Percentiles rank a stretch among this genome's conserved stretches.
These are phyloP conservation scores for Mycena chlorophos DNA, from an alignment of 768 basidiomycete genomes.

Conservation along the genomic window DNA sequence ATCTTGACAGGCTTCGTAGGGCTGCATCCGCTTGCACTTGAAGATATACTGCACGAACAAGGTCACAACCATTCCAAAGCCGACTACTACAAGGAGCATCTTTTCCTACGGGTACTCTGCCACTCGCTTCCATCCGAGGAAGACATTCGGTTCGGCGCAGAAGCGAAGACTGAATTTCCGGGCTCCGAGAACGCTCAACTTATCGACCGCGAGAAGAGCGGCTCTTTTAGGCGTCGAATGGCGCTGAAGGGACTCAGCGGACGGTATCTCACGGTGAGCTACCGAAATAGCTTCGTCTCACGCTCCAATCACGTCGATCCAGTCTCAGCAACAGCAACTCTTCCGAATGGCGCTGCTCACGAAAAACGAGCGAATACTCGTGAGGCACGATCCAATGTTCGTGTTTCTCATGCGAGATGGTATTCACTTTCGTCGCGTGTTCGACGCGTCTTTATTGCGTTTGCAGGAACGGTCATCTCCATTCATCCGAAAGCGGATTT, in stretches of 20 bases:
- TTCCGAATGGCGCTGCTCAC: conserved; percentile 39
- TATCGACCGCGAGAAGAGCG: background rate
- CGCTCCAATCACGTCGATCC: background rate
- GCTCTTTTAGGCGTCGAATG: too few relatives aligned
- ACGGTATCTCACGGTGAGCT: conserved; percentile 11
- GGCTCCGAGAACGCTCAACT: background rate
- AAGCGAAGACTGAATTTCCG: conserved; percentile 3
- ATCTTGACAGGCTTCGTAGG: too few relatives aligned
- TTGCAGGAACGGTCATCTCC: conserved; percentile 62
- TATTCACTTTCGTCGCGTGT: conserved; percentile 22
- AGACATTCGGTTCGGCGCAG: background rate
- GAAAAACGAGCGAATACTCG: conserved; percentile 57
- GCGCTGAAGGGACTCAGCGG: conserved; percentile 9
- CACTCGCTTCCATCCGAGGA: conserved; percentile 15
- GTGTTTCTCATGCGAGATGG: conserved; percentile 71
- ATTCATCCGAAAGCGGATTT: conserved; percentile 49
- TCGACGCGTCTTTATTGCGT: background rate
- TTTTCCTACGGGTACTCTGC: conserved; percentile 15
- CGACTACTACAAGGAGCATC: conserved; percentile 23
- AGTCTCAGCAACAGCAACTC: conserved; percentile 21
- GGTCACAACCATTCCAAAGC: conserved; percentile 27
- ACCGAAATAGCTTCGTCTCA: background rate
- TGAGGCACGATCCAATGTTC: conserved; percentile 58
- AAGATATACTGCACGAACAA: conserved; percentile 43
- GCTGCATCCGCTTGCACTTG: conserved; percentile 47